phyloP scores from a whole-genome alignment of 306 rosid genomes.

The Lathyrus oleraceus region DNA sequence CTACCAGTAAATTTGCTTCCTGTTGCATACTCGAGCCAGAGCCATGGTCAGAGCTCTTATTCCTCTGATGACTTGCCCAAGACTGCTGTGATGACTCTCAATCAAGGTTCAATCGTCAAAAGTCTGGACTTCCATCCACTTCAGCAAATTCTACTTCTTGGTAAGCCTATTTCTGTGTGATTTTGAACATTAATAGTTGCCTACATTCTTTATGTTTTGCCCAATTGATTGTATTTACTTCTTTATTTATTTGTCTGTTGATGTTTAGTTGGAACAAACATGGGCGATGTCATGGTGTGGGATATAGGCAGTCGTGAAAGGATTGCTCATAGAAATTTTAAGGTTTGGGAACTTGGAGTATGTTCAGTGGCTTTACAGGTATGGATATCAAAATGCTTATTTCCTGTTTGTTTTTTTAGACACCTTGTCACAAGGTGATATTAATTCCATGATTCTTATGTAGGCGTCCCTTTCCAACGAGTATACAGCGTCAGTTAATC shows the following conservation, averaged over 20 bases:
- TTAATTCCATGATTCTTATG: constrained; percentile 35
- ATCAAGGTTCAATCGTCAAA: constrained; percentile 74
- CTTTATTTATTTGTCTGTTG: constrained; percentile 32
- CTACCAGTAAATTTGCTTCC: constrained; percentile 84
- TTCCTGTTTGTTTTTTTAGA: constrained; percentile 9
- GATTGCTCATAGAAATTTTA: constrained; percentile 74
- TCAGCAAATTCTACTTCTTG: constrained; percentile 90
- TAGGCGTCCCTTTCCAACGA: constrained; percentile 83
- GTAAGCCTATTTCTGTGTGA: constrained; percentile 49
- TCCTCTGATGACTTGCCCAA: constrained; percentile 94
- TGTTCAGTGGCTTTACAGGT: constrained; percentile 83
- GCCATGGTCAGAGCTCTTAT: constrained; percentile 89
- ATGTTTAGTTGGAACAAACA: constrained; percentile 81
- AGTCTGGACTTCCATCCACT: constrained; percentile 97
- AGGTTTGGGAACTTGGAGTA: constrained; percentile 75
- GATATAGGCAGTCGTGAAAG: constrained; percentile 80
- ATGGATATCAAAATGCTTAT: constrained; percentile 39
- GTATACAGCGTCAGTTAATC: constrained; percentile 77
- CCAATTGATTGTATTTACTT: constrained; percentile 7
- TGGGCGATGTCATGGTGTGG: constrained; percentile 91
- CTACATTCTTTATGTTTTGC: constrained; percentile 20
- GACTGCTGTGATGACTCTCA: constrained; percentile 70
- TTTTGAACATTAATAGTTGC: background rate
- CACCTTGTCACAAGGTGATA: constrained; percentile 29
- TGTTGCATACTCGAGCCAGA: constrained; percentile 65